A percentile compares a stretch with the other conserved stretches of the same genome.
Conservation (phyloP, 768 basidiomycete species). For the Harrya chromipes region DNA sequence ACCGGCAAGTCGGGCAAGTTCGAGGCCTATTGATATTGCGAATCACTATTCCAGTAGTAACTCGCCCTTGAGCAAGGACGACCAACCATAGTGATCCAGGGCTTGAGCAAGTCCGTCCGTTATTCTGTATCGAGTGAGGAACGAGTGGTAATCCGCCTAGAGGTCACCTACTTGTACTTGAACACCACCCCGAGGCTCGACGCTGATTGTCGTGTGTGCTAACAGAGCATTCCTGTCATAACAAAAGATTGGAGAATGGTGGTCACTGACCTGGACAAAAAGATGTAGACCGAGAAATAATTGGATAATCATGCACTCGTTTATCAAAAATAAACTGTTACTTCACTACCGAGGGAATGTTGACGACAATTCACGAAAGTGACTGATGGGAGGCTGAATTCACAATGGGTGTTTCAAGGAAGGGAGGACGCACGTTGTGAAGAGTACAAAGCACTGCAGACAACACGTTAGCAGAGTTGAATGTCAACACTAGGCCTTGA, state of each 20-base stretch:
- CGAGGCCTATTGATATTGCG: slow-evolving; percentile 55
- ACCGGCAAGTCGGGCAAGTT: slow-evolving; percentile 85
- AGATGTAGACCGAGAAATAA: slow-evolving; percentile 63
- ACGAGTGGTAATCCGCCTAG: too few relatives aligned
- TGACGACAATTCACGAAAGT: slow-evolving; percentile 76
- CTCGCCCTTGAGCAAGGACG: too few relatives aligned
- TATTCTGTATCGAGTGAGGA: too few relatives aligned
- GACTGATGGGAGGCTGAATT: slow-evolving; percentile 39
- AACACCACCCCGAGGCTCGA: too few relatives aligned
- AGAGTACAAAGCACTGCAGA: slow-evolving; percentile 63
- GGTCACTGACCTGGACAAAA: slow-evolving; percentile 60
- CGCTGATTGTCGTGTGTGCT: too few relatives aligned
- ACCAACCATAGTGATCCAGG: too few relatives aligned
- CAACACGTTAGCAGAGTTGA: neutral
- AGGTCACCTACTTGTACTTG: too few relatives aligned
- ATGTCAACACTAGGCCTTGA: slow-evolving; percentile 37
- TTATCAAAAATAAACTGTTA: slow-evolving; percentile 33
- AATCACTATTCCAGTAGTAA: neutral
- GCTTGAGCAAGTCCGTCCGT: too few relatives aligned
- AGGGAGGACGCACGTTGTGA: too few relatives aligned
- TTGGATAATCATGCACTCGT: neutral
- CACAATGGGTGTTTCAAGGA: slow-evolving; percentile 23
- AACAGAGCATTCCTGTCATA: neutral
- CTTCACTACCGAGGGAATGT: slow-evolving; percentile 83
- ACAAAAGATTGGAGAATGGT: neutral